Evolutionary conservation across 345 rosid species (phyloP).

Genomic region (Eucalyptus cladocalyx): DNA sequence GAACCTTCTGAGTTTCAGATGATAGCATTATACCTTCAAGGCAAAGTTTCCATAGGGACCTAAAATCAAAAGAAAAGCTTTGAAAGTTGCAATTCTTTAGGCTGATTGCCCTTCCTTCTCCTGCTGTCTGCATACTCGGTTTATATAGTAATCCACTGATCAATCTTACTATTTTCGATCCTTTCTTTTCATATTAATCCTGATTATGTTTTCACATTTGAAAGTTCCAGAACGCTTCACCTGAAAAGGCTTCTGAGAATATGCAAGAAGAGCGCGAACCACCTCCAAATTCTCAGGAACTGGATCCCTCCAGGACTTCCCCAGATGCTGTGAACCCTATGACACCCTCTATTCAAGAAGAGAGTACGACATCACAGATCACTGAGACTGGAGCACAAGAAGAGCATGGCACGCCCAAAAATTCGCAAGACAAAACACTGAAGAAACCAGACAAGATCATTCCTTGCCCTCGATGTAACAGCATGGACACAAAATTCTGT

Average conservation of each 20-base stretch:
- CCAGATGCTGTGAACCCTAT: constrained; percentile 18
- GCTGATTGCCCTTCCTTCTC: background rate
- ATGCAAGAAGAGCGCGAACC: background rate
- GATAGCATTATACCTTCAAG: background rate
- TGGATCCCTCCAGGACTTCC: background rate
- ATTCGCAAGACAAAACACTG: constrained; percentile 8
- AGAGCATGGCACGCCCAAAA: constrained; percentile 12
- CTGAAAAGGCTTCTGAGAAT: background rate
- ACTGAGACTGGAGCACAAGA: constrained; percentile 20
- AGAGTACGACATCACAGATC: constrained; percentile 18
- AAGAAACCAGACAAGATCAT: constrained; percentile 89
- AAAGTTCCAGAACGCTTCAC: constrained; percentile 14
- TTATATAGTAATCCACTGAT: background rate
- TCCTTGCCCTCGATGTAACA: constrained; percentile 86
- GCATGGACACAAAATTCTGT: constrained; percentile 90
- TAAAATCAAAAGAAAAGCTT: background rate
- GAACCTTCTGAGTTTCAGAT: background rate
- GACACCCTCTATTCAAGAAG: constrained; percentile 34
- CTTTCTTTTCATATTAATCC: background rate
- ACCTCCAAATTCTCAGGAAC: background rate
- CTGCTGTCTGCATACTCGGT: background rate
- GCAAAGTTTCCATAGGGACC: background rate
- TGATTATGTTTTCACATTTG: background rate
- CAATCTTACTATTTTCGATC: background rate
- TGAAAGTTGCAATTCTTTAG: background rate